Base-by-base conservation (phyloP, 345 rosid species). In the Adansonia digitata region DNA sequence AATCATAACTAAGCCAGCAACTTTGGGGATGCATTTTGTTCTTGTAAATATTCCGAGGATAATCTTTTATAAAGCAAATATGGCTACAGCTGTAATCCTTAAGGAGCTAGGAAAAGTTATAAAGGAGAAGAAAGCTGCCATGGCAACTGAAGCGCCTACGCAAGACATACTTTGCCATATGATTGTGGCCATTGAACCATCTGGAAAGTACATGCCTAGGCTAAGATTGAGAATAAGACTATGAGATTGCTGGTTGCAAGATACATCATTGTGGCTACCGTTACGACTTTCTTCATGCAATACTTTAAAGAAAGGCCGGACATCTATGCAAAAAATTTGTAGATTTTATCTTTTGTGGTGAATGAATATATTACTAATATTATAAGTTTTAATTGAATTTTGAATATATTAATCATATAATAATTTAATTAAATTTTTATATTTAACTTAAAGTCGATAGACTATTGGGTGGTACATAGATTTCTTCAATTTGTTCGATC, bases 181-280 rank as follows among this genome's bases (percentile, higher is more conserved):
- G 84, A 56, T 81, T 26, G 63, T 59, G n/a, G 74, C 81, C 34
- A 37, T 61, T 7, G 81, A 81, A 20, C 81, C 75, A 5, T 61
- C 63, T 15, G 84, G 84, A 3, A 82, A 81, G 39, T 43, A 67
- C 82, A 85, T 81, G 87, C 68, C 86, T 10, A 85, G 79, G 78
- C 80, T 8, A 87, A 87, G 72, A 83, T 87, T 27, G 81, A 86
- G 2, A 87, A 78, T 64, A 85, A 85, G 71, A 77, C 84, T 29
- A 84, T 87, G 88, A 87, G 91, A 14, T 6, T 85, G 24, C 46
- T 87, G 14, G 83, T 82, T 49, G 91, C 88, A 5, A 88, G 91
- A 2, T 87, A 87, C 29, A 85, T 85, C 57, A 84, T 86, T 5
- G 87, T 87, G 35, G 87, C 91, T 51, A 80, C 85, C 15, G 77